Base-by-base conservation (phyloP, 129 eudicot species). In the Flaveria sonorensis region DNA sequence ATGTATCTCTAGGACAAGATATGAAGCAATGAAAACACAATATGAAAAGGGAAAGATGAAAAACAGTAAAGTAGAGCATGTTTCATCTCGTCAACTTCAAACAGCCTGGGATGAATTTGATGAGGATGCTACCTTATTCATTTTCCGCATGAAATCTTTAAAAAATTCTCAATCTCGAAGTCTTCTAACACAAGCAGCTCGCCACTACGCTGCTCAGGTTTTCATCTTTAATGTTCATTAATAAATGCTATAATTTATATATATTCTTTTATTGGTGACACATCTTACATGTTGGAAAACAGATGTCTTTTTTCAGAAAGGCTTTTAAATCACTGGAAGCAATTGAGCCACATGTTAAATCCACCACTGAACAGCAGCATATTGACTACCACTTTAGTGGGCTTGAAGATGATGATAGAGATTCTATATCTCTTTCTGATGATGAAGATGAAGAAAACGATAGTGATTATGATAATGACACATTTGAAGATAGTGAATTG, bases 161-260 rank as follows among this genome's bases (percentile, higher is more conserved):
- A 90, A 84, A 83, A 86, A 85, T 36, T 95, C 92, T 64, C 98
- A 90, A 65, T 90, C 92, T 71, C 92, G 88, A 59, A 93, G 96
- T 77, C 95, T 93, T 84, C 81, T 93, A 62, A 93, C 98, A 15
- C 98, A 93, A 86, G 92, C 97, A 75, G 83, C 92, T 66, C 84
- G 98, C 28, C 98, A 92, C 78, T 90, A 92, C 80, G 94, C 93
- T 83, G 98, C 96, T 74, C 98, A 92, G 97, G 97, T 91, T 70
- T 80, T 77, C 56, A 51, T 39, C 60, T 60, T 10, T 6, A 11
- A 16, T 16, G 10, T 69, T 72, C 9, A 16, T 43, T 68, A 30
- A 39, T 64, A 30, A 26, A 50, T 8, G 16, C 43, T 70, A 7
- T 18, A 47, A 32, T 28, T 14, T 30, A 30, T 30, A 30, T 30